A percentile compares a stretch with the other conserved stretches of the same genome.
phyloP scores from a whole-genome alignment of 2,329 filamentous ascomycete genomes.

The Drechslerella coelobrocha region DNA sequence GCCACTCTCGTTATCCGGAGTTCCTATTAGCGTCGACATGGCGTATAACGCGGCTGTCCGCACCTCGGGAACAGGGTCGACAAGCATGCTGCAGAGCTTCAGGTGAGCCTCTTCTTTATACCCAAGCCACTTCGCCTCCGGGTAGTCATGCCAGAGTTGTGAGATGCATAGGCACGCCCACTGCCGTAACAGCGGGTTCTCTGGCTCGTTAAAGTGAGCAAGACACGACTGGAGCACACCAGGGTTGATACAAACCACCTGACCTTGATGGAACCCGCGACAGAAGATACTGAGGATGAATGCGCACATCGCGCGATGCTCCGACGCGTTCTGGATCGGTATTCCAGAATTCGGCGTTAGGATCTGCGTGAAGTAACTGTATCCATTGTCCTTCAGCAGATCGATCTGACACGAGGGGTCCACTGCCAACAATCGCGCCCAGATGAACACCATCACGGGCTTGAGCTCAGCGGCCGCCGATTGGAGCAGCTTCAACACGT shows the following conservation, averaged over 20 bases:
- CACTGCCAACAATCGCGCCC: constrained; percentile 93
- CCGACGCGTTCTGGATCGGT: constrained; percentile 83
- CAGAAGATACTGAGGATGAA: constrained; percentile 98
- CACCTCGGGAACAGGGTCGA: constrained; percentile 89
- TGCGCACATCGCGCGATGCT: constrained; percentile 98
- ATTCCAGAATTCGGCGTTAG: constrained; percentile 83
- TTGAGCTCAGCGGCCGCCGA: constrained; percentile 94
- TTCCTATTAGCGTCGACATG: constrained; percentile 90
- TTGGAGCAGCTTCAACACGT: constrained; percentile 95
- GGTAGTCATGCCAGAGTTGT: constrained; percentile 88
- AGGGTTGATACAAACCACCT: constrained; percentile 86
- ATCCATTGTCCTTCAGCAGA: constrained; percentile 93
- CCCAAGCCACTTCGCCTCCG: constrained; percentile 95
- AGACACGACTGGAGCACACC: constrained; percentile 91
- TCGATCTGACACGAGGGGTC: constrained; percentile 93
- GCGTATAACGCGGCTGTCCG: constrained; percentile 91
- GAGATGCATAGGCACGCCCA: constrained; percentile 96
- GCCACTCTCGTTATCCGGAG: constrained; percentile 88
- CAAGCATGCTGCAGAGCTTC: constrained; percentile 78
- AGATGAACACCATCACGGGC: constrained; percentile 99
- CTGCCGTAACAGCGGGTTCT: constrained; percentile 87
- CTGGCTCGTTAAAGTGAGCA: constrained; percentile 79
- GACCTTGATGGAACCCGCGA: constrained; percentile 89
- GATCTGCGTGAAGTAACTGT: constrained; percentile 94
- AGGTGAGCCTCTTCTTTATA: constrained; percentile 85